Base-by-base conservation (phyloP, 2,329 filamentous ascomycete species). In the Aquanectria penicillioides region DNA sequence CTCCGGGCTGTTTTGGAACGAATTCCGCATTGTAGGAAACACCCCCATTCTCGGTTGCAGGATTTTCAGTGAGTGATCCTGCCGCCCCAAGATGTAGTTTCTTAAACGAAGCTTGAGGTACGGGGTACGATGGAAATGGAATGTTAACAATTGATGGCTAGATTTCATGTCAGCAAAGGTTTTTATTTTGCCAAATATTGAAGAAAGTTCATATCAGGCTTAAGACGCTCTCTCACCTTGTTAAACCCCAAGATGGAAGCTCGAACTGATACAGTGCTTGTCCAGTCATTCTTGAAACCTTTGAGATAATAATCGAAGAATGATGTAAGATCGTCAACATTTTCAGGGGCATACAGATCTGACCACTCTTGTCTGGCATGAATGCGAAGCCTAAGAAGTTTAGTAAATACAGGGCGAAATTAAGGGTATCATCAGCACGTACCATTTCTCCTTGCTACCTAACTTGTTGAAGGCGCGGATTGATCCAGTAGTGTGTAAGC, bases 301-400 rank as follows among this genome's bases (percentile, higher is more conserved):
- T 49, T 49, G 10, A 49, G 31, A 15, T 49, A 49, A 18, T 28
- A 37, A 13, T 49, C 46, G 11, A 49, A 49, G 8, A 49, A 49
- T 7, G 36, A 36, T n/a, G 4, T 20, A 3, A 49, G 17, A 20
- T 49, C 46, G n/a, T 49, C 46, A 8, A 26, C 23, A 13, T 17
- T 49, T 29, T 25, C 46, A 1, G 46, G 33, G 10, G 22, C 31
- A 13, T 49, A 49, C n/a, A 49, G 17, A 26, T 49, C 46, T 7
- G 46, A 49, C 46, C 46, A 49, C 15, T 49, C 46, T 25, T 49
- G 46, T 18, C 23, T 23, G 6, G 46, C 22, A 11, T 49, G 46
- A 6, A 49, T 49, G 20, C 46, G 22, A 5, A 49, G 11, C 46
- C 46, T 49, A 18, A 2, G 12, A 20, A 20, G 10, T 3, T 49